phyloP scores from a whole-genome alignment of 2,329 filamentous ascomycete genomes.

The Hymenoscyphus repandus region DNA sequence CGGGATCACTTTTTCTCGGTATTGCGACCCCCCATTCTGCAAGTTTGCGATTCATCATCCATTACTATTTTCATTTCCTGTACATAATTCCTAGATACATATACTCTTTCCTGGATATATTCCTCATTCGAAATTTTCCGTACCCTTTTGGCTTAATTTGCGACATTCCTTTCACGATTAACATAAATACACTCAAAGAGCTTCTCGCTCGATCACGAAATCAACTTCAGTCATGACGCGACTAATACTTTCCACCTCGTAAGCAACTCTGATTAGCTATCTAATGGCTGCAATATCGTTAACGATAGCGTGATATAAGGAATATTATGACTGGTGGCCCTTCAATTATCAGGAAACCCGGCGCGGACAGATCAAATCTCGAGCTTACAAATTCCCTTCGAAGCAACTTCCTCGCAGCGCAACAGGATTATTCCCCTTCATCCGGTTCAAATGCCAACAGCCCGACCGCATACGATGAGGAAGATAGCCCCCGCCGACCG shows the following conservation, averaged over 20 bases:
- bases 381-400: slow-evolving; percentile 87
- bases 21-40: background rate
- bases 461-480: slow-evolving; percentile 29
- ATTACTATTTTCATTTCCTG: background rate
- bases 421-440: slow-evolving; percentile 50
- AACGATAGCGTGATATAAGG: slow-evolving; percentile 17
- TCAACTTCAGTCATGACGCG: slow-evolving; percentile 53
- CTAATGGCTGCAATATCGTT: slow-evolving; percentile 8
- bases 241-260: slow-evolving; percentile 83
- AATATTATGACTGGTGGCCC: slow-evolving; percentile 67
- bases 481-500: slow-evolving; percentile 27
- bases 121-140: too few species aligned
- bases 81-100: background rate
- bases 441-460: slow-evolving; percentile 35
- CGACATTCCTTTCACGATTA: background rate
- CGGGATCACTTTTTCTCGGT: background rate
- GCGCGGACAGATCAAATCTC: slow-evolving; percentile 79
- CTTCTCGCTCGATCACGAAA: background rate
- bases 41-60: background rate
- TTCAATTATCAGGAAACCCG: slow-evolving; percentile 75
- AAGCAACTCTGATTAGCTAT: slow-evolving; percentile 34
- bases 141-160: too few species aligned
- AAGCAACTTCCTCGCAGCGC: slow-evolving; percentile 72
- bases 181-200: background rate
- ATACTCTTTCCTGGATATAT: background rate